Percentiles rank a stretch among this genome's conserved stretches.
Conservation (phyloP, 305 asterid species). For the Rubia tinctorum region DNA sequence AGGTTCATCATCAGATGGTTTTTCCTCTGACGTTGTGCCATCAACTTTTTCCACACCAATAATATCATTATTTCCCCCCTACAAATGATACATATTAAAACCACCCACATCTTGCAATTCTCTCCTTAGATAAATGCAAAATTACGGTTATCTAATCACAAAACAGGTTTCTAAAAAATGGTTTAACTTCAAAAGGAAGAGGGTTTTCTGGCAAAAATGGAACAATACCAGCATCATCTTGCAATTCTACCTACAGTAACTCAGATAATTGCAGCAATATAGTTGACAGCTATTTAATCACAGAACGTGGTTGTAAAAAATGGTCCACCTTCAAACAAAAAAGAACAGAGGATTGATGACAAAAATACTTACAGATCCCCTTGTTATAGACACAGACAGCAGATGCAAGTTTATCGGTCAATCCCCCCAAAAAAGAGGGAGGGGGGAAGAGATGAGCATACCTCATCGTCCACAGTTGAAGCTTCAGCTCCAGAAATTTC, state of each 20-base stretch:
- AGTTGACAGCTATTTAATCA: background rate
- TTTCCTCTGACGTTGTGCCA: slow-evolving; percentile 55
- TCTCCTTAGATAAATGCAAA: background rate
- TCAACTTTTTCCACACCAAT: slow-evolving; percentile 49
- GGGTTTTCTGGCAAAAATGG: background rate
- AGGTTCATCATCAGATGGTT: slow-evolving; percentile 65
- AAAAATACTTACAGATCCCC: background rate
- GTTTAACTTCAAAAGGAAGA: background rate
- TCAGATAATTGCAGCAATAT: background rate
- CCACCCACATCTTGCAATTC: background rate
- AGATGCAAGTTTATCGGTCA: background rate
- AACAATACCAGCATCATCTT: slow-evolving; percentile 5
- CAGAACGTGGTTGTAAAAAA: background rate
- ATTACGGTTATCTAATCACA: background rate
- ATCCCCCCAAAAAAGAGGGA: background rate
- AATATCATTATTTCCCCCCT: slow-evolving; percentile 67
- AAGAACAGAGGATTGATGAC: background rate
- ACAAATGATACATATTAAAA: slow-evolving; percentile 11
- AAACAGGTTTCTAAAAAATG: background rate
- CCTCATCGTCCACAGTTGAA: slow-evolving; percentile 75
- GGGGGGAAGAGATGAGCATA: slow-evolving; percentile 18
- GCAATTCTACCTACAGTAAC: background rate
- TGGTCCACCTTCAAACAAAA: background rate
- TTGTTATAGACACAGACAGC: background rate
- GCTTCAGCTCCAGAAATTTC: slow-evolving; percentile 52